Evolutionary conservation across 2,329 filamentous ascomycete genomes (phyloP).

Genomic region (Emydomyces testavorans): DNA sequence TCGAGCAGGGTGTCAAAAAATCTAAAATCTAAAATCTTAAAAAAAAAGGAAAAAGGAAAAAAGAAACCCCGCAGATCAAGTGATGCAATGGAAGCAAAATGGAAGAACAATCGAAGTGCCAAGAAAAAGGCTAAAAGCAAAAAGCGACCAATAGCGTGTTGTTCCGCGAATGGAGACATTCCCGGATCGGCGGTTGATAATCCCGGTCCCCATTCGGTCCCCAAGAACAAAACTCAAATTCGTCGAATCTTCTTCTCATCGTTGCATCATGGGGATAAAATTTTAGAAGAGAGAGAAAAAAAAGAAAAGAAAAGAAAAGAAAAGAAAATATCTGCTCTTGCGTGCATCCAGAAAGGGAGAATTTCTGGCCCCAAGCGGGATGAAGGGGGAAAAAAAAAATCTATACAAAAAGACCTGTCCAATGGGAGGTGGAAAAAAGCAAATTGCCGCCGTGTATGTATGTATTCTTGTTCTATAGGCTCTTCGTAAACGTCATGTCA

Average conservation of each 20-base stretch:
- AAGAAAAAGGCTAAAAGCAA: neutral
- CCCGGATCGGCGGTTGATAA: neutral
- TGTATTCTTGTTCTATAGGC: no score
- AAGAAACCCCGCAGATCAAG: no score
- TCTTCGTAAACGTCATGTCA: neutral
- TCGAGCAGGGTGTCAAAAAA: neutral
- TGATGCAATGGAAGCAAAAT: conserved; percentile 6
- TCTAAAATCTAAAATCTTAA: neutral
- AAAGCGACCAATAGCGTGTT: neutral
- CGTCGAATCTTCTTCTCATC: no score
- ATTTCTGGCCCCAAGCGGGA: neutral
- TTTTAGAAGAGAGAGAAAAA: neutral
- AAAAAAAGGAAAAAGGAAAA: neutral
- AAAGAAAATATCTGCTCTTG: no score
- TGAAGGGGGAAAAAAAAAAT: neutral
- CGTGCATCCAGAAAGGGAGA: neutral
- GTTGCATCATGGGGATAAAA: neutral
- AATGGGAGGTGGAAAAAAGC: neutral
- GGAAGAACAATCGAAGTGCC: conserved; percentile 1
- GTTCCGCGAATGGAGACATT: no score
- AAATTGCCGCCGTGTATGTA: neutral
- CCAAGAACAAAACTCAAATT: no score
- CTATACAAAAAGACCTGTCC: neutral
- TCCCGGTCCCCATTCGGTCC: neutral
- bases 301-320: neutral